These are phyloP conservation scores for Fusarium mundagurra DNA, from an alignment of 2,329 filamentous ascomycete species.

Conservation along the genomic window DNA sequence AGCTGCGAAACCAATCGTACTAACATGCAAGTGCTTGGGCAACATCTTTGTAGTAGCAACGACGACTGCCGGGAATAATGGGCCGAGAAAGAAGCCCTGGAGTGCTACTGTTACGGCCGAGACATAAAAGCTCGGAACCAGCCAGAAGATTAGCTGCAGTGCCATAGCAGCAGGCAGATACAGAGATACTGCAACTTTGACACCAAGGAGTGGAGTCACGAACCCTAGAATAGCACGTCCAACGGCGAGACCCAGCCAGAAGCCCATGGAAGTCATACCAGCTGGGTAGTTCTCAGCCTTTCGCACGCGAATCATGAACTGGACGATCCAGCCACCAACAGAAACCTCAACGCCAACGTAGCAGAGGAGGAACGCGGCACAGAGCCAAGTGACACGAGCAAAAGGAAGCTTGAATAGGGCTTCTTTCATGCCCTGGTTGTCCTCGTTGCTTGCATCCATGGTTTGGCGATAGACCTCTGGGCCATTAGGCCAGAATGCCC, in stretches of 20 bases:
- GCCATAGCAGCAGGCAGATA: conserved; percentile 74
- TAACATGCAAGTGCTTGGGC: conserved; percentile 78
- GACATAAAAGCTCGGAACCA: conserved; percentile 80
- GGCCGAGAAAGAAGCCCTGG: conserved; percentile 83
- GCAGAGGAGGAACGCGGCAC: conserved; percentile 75
- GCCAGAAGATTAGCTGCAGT: conserved; percentile 81
- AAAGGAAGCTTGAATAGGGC: conserved; percentile 54
- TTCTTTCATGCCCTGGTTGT: conserved; percentile 32
- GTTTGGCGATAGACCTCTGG: conserved; percentile 61
- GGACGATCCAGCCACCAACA: conserved; percentile 84
- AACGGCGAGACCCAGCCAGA: conserved; percentile 82
- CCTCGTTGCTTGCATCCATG: conserved; percentile 44
- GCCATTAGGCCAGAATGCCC: conserved; percentile 70
- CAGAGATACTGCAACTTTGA: conserved; percentile 67
- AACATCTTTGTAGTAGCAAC: conserved; percentile 75
- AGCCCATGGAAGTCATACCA: conserved; percentile 80
- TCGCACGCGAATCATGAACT: conserved; percentile 82
- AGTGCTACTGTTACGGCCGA: conserved; percentile 77
- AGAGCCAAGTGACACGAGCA: conserved; percentile 73
- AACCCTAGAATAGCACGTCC: conserved; percentile 78
- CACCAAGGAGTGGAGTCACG: conserved; percentile 75
- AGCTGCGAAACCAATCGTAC: conserved; percentile 79
- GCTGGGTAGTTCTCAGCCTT: conserved; percentile 73
- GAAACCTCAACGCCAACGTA: conserved; percentile 83
- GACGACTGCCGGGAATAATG: conserved; percentile 78